Conservation (phyloP, 2,329 filamentous ascomycete species). For the Sarocladium brachiariae region DNA sequence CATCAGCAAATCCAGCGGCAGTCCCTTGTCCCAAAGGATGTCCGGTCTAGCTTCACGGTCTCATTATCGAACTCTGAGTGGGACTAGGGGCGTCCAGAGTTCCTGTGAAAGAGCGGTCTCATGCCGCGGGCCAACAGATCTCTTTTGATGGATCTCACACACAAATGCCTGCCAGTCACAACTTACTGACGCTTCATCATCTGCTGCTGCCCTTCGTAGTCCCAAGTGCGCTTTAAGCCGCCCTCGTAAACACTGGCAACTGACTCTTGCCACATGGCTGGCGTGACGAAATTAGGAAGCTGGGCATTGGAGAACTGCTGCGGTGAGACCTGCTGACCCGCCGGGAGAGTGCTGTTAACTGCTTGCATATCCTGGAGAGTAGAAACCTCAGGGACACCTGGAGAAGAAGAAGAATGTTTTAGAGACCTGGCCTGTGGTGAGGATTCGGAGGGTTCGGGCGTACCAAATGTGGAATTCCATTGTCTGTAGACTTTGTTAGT, state of each 20-base stretch:
- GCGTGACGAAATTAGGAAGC: conserved; percentile 56
- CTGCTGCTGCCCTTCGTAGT: conserved; percentile 36
- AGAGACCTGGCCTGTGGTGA: conserved; percentile 41
- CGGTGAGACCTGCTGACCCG: conserved; percentile 38
- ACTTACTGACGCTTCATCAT: conserved; percentile 23
- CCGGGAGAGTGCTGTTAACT: conserved; percentile 36
- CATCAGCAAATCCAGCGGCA: conserved; percentile 1
- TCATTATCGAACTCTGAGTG: no score
- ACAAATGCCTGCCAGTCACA: conserved; percentile 6
- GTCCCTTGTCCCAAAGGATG: not conserved
- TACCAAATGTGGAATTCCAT: conserved; percentile 93
- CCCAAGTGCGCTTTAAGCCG: conserved; percentile 56
- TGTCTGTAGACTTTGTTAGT: no score
- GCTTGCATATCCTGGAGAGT: conserved; percentile 47
- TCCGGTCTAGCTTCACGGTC: not conserved
- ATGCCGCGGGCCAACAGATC: no score
- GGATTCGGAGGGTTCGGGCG: conserved; percentile 36
- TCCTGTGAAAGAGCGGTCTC: not conserved
- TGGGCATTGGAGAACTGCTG: conserved; percentile 47
- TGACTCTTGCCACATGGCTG: conserved; percentile 68
- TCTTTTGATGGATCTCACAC: no score
- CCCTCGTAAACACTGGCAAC: conserved; percentile 63
- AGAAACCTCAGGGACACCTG: conserved; percentile 47
- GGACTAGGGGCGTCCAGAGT: not conserved
- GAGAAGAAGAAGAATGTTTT: conserved; percentile 41